These are phyloP conservation scores for Nakazawaea peltata DNA, from an alignment of 805 yeast species.

Conservation along the genomic window DNA sequence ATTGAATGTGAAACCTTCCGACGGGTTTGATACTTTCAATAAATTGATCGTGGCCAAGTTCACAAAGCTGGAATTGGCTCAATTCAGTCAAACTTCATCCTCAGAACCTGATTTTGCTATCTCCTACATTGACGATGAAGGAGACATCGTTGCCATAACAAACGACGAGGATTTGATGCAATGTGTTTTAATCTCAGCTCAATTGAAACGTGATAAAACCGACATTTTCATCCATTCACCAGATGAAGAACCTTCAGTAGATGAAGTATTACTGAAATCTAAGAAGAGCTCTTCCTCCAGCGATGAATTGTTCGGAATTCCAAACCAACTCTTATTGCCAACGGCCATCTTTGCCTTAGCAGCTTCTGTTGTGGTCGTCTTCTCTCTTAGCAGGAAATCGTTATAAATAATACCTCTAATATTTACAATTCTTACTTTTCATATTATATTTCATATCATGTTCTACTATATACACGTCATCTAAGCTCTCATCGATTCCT, in stretches of 20 bases:
- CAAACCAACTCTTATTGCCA: constrained; percentile 56
- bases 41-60: constrained; percentile 33
- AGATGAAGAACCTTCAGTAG: constrained; percentile 29
- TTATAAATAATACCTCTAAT: too few species aligned
- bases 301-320: constrained; percentile 39
- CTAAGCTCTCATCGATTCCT: constrained; percentile 4
- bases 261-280: constrained; percentile 4
- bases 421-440: too few species aligned
- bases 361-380: constrained; percentile 47
- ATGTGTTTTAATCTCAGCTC: constrained; percentile 52
- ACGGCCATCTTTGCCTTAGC: constrained; percentile 56
- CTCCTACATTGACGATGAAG: constrained; percentile 78
- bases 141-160: constrained; percentile 72
- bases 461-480: not conserved
- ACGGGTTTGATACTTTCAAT: constrained; percentile 45
- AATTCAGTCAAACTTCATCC: constrained; percentile 5
- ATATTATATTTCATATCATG: too few species aligned
- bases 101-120: constrained; percentile 42
- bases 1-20: constrained; percentile 46
- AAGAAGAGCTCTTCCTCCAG: constrained; percentile 2
- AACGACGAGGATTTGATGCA: constrained; percentile 67
- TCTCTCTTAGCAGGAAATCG: constrained; percentile 39
- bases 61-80: constrained; percentile 27
- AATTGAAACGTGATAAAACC: constrained; percentile 47
- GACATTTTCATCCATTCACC: constrained; percentile 69